These are phyloP conservation scores for Candida xyloterini DNA, from an alignment of 805 yeast species.

Conservation along the genomic window DNA sequence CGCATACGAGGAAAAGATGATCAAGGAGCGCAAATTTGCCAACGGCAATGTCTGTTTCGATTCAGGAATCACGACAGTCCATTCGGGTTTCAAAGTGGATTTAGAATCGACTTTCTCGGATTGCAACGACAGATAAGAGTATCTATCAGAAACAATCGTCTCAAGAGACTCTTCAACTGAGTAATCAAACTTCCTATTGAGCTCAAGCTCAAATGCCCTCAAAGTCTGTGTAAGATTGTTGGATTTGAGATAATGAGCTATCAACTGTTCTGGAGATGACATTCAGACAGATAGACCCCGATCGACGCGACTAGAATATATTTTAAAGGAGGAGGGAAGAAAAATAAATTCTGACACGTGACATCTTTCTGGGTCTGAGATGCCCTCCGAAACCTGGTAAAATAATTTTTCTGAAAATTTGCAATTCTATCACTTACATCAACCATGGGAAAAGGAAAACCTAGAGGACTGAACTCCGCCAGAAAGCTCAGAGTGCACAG, in stretches of 20 bases:
- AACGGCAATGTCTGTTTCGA: conserved; percentile 9
- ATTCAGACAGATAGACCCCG: conserved; percentile 6
- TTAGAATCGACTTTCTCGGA: conserved; percentile 9
- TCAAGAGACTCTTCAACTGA: conserved; percentile 35
- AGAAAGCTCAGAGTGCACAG: conserved; percentile 99
- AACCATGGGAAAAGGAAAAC: conserved; percentile 98
- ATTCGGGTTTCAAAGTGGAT: conserved; percentile 22
- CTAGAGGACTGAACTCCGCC: conserved; percentile 99
- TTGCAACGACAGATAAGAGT: conserved; percentile 24
- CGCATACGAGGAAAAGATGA: conserved; percentile 24
- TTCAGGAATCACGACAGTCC: conserved; percentile 26
- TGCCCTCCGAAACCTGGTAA: conserved; percentile 6
- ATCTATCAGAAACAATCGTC: conserved; percentile 35
- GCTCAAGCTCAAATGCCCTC: conserved; percentile 44
- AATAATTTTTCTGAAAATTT: conserved; percentile 12
- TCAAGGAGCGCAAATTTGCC: conserved; percentile 22
- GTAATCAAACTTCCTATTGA: conserved; percentile 33
- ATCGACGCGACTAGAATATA: conserved; percentile 7
- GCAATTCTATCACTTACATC: conserved; percentile 12
- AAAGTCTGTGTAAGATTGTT: conserved; percentile 47
- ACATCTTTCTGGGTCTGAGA: conserved; percentile 2
- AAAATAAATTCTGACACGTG: conserved; percentile 5
- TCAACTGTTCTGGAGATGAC: conserved; percentile 30
- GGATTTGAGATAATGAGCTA: conserved; percentile 59
- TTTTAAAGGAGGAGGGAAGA: neutral